Base-by-base conservation (phyloP, 108 stramenopile genomes). In the Conticribra weissflogii region DNA sequence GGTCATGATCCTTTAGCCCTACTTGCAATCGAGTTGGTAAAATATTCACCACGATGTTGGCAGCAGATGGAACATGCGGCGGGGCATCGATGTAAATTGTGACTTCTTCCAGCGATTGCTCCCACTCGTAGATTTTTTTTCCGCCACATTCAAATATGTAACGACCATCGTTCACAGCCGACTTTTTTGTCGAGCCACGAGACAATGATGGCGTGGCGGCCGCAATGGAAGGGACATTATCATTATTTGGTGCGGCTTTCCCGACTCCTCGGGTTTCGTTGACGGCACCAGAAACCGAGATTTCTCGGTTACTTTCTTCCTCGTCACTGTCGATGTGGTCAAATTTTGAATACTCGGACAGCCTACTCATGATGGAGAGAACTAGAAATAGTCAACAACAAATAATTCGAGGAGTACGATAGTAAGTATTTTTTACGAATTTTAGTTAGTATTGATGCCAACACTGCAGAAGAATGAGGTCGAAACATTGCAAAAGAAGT, bases 61-160 rank as follows among this genome's bases (percentile, higher is more conserved):
- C 28, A 30, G 72, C 66, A 57, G 47, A 48, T 33, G 58, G 91
- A 54, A 60, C 70, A 71, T 30, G 85, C 59, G n/a, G 89, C 84
- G 63, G 68, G 46, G 73, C 59, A 57, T 78, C 81, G 50, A 96
- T 79, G 83, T 88, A 93, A 34, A 99, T 73, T 44, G 83, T 96
- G 9, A 98, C 92, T 55, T 97, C 86, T 32, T 97, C 91, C 68
- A 98, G 69, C 1, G 84, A 83, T 84, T 99, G 98, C 51, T 98
- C 97, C 96, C 97, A 99, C 65, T 98, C 96, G 74, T 98, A 99
- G 0, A 99, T 69, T 24, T 79, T 71, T 12, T 74, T 68, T 8
- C 89, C 92, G 30, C 32, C 48, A 69, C 81, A 85, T 62, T 86
- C 62, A 74, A 88, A 93, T 24, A 83, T 59, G 65, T 84, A 88